phyloP scores from a whole-genome alignment of 108 stramenopile genomes.

The Cyclotella kingstonii region DNA sequence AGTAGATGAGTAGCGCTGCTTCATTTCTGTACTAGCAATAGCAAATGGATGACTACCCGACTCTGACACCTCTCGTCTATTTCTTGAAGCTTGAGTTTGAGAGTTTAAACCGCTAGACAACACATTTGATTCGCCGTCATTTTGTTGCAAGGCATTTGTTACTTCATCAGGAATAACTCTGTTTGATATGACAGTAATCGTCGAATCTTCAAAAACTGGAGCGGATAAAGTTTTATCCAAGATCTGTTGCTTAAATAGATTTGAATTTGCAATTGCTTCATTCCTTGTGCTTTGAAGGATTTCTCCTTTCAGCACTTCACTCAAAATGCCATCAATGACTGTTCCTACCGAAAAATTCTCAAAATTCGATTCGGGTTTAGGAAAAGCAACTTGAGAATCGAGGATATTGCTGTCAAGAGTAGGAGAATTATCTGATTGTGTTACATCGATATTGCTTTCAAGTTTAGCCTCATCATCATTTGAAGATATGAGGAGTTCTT shows the following conservation, averaged over 20 bases:
- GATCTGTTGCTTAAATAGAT: neutral
- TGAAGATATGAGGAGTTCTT: too few relatives aligned
- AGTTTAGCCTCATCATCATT: constrained; percentile 17
- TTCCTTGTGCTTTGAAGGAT: too few relatives aligned
- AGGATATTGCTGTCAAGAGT: too few relatives aligned
- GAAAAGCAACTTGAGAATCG: too few relatives aligned
- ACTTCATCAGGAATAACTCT: constrained; percentile 19
- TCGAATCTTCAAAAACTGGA: constrained; percentile 17
- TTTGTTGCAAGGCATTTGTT: constrained; percentile 3
- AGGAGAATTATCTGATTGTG: neutral
- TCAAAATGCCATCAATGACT: too few relatives aligned
- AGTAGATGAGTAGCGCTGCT: too few relatives aligned
- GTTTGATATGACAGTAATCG: constrained; percentile 28
- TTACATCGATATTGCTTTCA: constrained; percentile 20
- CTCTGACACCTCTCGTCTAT: neutral
- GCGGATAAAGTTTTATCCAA: constrained; percentile 4
- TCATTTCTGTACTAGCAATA: too few relatives aligned
- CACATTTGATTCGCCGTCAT: neutral
- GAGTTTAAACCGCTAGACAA: too few relatives aligned
- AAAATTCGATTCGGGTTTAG: too few relatives aligned
- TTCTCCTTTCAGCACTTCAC: too few relatives aligned
- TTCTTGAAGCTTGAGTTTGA: constrained; percentile 15
- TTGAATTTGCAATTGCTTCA: neutral
- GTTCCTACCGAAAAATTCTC: too few relatives aligned
- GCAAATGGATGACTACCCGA: neutral